Evolutionary conservation across 495 filamentous ascomycete species (phyloP).

Genomic region (Tuber umbilicatum): DNA sequence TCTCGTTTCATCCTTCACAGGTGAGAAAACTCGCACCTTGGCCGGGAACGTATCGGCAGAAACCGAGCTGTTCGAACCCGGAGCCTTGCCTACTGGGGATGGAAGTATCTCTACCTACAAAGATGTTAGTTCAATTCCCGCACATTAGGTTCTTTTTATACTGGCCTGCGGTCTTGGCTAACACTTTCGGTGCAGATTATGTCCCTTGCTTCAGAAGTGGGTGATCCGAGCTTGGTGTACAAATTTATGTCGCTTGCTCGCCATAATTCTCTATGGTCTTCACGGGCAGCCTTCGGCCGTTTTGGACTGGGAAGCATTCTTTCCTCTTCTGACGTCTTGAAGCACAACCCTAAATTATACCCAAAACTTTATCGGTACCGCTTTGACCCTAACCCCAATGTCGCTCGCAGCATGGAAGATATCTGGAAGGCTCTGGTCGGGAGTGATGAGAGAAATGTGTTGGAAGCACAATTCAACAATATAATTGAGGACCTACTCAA

Average conservation of each 20-base stretch:
- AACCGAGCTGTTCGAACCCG: slow-evolving; percentile 90
- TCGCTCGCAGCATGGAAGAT: slow-evolving; percentile 89
- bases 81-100: slow-evolving; percentile 82
- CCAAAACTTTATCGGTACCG: slow-evolving; percentile 89
- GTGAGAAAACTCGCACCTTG: slow-evolving; percentile 57
- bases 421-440: slow-evolving; percentile 94
- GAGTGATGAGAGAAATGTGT: slow-evolving; percentile 64
- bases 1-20: slow-evolving; percentile 80
- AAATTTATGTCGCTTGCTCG: slow-evolving; percentile 94
- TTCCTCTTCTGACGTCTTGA: slow-evolving; percentile 67
- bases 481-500: slow-evolving; percentile 46
- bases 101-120: slow-evolving; percentile 87
- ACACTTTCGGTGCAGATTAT: slow-evolving; percentile 64
- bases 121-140: slow-evolving; percentile 19
- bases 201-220: slow-evolving; percentile 83
- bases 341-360: slow-evolving; percentile 82
- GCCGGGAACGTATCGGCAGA: slow-evolving; percentile 72
- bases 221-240: slow-evolving; percentile 89
- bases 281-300: slow-evolving; percentile 84
- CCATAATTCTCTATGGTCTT: slow-evolving; percentile 92
- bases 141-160: not conserved
- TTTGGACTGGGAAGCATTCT: slow-evolving; percentile 89
- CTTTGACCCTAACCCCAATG: slow-evolving; percentile 88
- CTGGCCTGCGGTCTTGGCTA: not conserved
- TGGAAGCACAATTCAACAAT: slow-evolving; percentile 74